Base-by-base conservation (phyloP, 805 yeast genomes). In the Cyberlindnera misumaiensis region DNA sequence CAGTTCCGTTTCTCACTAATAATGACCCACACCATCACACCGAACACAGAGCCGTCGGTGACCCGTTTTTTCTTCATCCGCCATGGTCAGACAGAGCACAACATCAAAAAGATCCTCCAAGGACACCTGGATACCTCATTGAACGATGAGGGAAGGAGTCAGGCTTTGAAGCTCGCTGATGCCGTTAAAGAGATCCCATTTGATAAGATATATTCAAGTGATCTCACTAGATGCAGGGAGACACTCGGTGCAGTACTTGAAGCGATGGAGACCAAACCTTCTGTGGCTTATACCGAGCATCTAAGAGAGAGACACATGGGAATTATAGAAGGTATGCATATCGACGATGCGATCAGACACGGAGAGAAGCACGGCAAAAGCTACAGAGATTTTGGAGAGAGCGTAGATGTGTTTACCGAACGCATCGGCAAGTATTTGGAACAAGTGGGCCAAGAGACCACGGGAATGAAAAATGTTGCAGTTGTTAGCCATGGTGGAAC, bases 71-170 rank as follows among this genome's bases (percentile, higher is more conserved):
- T 81, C 46, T 57, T 85, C 5, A 74, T 86, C 4, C 73, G 96
- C 51, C 96, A 86, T 51, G 96, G 95, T 2, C 93, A 83, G 56
- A 86, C 96, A 0, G 78, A 78, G 40, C 79, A 80, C 58, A 86
- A 86, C 54, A 67, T 69, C 28, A 55, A 70, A 38, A 80, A 77
- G 59, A 80, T 82, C 35, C 59, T 86, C 28, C 96, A 86, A 59
- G 96, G 96, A 1, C 95, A 86, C 53, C 51, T 66, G 31, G 81
- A 86, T 53, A 74, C 78, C 4, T 70, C 75, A 14, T 53, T 87
- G 39, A 85, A 85, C 52, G 70, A 61, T 0, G 67, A 64, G 4
- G 95, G 96, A 0, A 40, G 53, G 3, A 48, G 61, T 4, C 95
- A 86, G 55, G 87, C 89, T 2, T 49, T 49, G 22, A 52, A 62